phyloP scores from a whole-genome alignment of 805 yeast genomes.

The Pichia paraexigua region DNA sequence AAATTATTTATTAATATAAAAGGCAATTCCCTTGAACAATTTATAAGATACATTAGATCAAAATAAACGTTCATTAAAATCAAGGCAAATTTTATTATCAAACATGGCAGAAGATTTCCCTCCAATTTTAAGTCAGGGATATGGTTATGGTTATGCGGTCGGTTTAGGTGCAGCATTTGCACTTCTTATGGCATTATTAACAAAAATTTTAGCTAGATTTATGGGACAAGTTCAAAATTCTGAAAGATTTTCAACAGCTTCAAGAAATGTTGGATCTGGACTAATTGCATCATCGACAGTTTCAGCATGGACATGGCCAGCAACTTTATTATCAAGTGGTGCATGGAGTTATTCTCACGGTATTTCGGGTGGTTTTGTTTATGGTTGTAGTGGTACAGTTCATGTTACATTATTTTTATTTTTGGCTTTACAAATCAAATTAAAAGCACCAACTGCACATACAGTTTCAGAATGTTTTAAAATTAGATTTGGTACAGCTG shows the following conservation, averaged over 20 bases:
- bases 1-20: too few species aligned
- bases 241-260: conserved; percentile 35
- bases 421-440: conserved; percentile 33
- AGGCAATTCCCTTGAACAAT: neutral
- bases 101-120: conserved; percentile 10
- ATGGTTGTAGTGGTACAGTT: conserved; percentile 31
- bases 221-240: conserved; percentile 33
- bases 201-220: conserved; percentile 30
- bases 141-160: conserved; percentile 35
- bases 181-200: conserved; percentile 31
- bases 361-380: conserved; percentile 33
- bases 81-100: neutral
- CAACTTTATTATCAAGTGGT: conserved; percentile 32
- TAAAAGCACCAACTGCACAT: conserved; percentile 35
- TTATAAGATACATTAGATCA: too few species aligned
- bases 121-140: conserved; percentile 26
- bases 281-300: conserved; percentile 37
- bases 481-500: conserved; percentile 32
- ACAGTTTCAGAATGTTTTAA: conserved; percentile 35
- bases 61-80: too few species aligned
- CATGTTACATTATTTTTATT: conserved; percentile 32
- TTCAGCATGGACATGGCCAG: conserved; percentile 43
- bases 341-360: conserved; percentile 37
- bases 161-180: conserved; percentile 42
- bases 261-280: conserved; percentile 35